Conservation (phyloP, 176 grass and related monocot genomes). For the Carex parvula region DNA sequence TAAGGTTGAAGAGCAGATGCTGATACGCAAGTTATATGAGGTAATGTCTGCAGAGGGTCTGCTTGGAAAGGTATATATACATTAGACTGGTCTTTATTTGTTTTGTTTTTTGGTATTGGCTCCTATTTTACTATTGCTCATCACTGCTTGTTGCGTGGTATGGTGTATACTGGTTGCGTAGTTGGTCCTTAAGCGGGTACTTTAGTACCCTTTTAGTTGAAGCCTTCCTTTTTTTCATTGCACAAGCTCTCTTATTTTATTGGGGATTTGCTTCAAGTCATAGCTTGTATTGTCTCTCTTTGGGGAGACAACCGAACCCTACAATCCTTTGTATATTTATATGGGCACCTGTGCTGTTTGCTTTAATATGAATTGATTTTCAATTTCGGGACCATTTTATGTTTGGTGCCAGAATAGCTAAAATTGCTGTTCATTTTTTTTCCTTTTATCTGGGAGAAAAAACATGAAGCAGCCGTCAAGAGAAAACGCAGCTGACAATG, state of each 20-base stretch:
- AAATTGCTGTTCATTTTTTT: not conserved
- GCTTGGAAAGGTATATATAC: constrained; percentile 65
- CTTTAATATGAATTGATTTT: not conserved
- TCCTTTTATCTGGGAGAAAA: not conserved
- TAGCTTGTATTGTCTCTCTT: not conserved
- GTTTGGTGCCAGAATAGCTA: not conserved
- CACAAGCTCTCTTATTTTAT: not conserved
- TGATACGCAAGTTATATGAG: constrained; percentile 75
- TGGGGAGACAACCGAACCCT: not conserved
- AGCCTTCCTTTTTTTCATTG: not conserved
- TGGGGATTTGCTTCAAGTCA: not conserved
- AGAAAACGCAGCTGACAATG: not conserved
- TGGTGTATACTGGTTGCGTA: not conserved
- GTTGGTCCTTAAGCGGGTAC: not conserved
- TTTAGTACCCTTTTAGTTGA: no score
- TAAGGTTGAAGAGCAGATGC: constrained; percentile 88
- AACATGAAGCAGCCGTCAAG: not conserved
- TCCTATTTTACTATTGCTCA: not conserved
- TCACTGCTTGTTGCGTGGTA: not conserved
- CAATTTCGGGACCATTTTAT: not conserved
- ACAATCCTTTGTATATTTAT: not conserved
- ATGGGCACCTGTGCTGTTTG: not conserved
- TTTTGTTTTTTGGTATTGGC: not conserved
- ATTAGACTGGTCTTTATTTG: not conserved
- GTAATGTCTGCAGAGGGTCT: constrained; percentile 59